Evolutionary conservation across 2,329 filamentous ascomycete species (phyloP), one percentile per base, ranked within the genome.

Genomic region (Neurospora sp.): DNA sequence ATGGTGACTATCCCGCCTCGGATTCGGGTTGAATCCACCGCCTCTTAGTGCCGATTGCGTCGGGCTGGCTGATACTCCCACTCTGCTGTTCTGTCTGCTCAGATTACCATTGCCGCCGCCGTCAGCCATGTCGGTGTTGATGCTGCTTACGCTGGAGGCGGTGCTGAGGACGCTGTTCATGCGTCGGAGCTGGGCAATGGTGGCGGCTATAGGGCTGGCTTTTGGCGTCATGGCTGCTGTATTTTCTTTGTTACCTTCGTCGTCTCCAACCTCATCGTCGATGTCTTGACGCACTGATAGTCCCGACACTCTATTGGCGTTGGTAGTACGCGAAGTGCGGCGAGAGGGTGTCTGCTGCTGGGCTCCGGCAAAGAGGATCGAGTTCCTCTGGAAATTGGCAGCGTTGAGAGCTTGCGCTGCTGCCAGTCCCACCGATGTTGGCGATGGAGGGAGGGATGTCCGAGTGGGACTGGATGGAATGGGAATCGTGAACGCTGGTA

Each of bases 81-180:
- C 15, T 10, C 23, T 62, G 8, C 52, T 62, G 7, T 62, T 62
- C 52, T 28, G 33, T 9, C 52, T 33, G 28, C 52, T 62, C 3
- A 36, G 28, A n/a, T 62, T 46, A 7, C 79, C 78, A 0, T 74
- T 73, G 10, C 58, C 70, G n/a, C 23, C 69, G 23, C 28, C 38
- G 43, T 70, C 69, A 43, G 46, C 23, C 7, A 62, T 10, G 3
- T 62, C 52, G 15, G 52, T 62, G 7, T 62, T 67, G 66, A 71
- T 68, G 36, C 67, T 66, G 66, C n/a, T 46, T 42, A 67, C 58
- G 42, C 71, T 73, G 66, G 75, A 74, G 19, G 69, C 68, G 39
- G 70, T 73, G 73, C 76, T 78, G 72, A 85, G 75, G 68, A 83
- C 78, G 77, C 84, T 87, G 78, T 88, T 87, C 85, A 87, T 88